Base-by-base conservation (phyloP, 2,329 filamentous ascomycete species). In the Bimuria novae-zelandiae region DNA sequence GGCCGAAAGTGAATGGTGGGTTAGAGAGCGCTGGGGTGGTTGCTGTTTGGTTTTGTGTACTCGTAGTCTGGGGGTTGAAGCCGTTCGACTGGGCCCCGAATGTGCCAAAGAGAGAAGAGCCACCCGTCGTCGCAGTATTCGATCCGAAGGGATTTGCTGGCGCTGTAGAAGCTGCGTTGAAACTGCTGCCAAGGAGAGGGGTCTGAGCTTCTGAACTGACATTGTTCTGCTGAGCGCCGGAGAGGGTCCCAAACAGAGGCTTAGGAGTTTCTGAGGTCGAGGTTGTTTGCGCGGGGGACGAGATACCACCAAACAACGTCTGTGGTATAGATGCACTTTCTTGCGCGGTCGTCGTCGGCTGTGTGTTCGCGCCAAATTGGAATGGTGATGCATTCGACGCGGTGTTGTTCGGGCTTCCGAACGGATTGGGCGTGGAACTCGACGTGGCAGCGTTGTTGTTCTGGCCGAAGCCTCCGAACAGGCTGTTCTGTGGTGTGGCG, bases 401-500 rank as follows among this genome's bases (percentile, higher is more conserved):
- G 19, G 41, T 54, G 16, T 53, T 52, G 11, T 37, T 37, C 21
- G 23, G 22, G 22, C 33, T 44, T 21, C 41, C 41, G 17, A 44
- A 44, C 19, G 29, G 17, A 17, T 36, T 36, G 33, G n/a, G n/a
- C 33, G 33, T 17, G 1, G 44, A 47, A 19, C 21, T 8, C 3
- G 44, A 16, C 11, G 44, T n/a, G 7, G 32, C 33, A 37, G 50
- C 19, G n/a, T 49, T 55, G 37, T 30, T 49, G 21, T 52, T 56
- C n/a, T 59, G 51, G 21, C 56, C 43, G 21, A 58, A 46, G 11
- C 48, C 52, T 12, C 57, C 51, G 35, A 66, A 62, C 23, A 55
- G 21, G 32, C 43, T 62, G 35, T 47, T 27, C 21, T 57, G 35
- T 30, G 58, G 42, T 49, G 57, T 30, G 55, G 57, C 41, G 52